Percentiles rank a stretch among this genome's conserved stretches.
phyloP scores from a whole-genome alignment of 2,329 filamentous ascomycete species.

The Xylaria sp. region DNA sequence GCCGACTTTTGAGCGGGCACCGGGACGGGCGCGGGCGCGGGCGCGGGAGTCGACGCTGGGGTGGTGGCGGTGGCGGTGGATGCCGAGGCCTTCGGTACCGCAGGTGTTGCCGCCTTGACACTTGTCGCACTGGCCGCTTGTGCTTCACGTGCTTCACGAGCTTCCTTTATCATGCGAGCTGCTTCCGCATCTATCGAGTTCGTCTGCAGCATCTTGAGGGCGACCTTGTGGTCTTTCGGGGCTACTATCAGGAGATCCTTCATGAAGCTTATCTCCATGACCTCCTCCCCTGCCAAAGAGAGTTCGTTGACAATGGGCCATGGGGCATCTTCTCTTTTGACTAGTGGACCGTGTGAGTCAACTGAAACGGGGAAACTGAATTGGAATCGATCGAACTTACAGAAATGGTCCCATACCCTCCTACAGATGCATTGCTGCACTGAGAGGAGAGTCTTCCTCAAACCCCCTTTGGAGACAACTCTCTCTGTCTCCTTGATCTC shows the following conservation, averaged over 20 bases:
- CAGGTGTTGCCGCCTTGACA: too few species aligned
- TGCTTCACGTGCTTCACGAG: too few species aligned
- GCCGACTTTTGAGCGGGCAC: too few species aligned
- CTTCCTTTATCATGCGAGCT: neutral
- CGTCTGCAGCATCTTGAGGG: neutral
- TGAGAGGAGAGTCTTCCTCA: neutral
- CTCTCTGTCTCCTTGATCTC: neutral
- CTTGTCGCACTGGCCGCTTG: neutral
- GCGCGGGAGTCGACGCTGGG: too few species aligned
- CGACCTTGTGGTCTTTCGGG: neutral
- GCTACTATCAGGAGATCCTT: neutral
- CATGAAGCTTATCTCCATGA: neutral
- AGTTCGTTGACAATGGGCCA: neutral
- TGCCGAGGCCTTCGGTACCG: too few species aligned
- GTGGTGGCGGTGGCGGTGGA: too few species aligned
- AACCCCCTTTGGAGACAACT: neutral
- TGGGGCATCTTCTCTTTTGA: neutral
- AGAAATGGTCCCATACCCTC: neutral
- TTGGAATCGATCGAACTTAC: neutral
- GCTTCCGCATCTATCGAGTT: neutral
- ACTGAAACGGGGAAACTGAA: neutral
- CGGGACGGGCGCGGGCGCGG: too few species aligned
- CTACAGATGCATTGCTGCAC: neutral
- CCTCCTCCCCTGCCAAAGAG: neutral
- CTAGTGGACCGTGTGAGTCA: neutral